These are phyloP conservation scores for Betula pendula DNA, from an alignment of 306 rosid genomes.

Conservation along the genomic window DNA sequence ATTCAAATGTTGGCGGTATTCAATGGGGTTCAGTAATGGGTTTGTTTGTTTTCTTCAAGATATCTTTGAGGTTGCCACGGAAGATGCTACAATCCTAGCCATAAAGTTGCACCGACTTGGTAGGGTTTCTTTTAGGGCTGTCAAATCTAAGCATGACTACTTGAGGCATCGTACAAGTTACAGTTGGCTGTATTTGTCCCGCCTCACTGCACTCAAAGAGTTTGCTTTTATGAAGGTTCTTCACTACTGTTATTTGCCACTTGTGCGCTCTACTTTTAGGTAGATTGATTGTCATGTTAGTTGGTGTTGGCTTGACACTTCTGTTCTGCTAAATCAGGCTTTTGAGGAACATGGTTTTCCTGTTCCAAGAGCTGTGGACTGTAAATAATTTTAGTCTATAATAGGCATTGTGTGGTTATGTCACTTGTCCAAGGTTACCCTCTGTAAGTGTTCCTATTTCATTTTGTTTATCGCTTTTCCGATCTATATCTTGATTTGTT, in stretches of 20 bases:
- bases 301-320: slow-evolving; percentile 15
- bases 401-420: slow-evolving; percentile 91
- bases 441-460: slow-evolving; percentile 59
- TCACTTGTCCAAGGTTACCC: slow-evolving; percentile 90
- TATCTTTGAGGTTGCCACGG: slow-evolving; percentile 88
- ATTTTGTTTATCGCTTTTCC: not conserved
- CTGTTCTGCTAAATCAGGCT: slow-evolving; percentile 54
- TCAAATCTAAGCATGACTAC: slow-evolving; percentile 94
- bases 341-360: slow-evolving; percentile 80
- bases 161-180: slow-evolving; percentile 80
- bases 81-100: slow-evolving; percentile 82
- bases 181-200: slow-evolving; percentile 90
- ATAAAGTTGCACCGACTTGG: slow-evolving; percentile 94
- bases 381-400: no score
- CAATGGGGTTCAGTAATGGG: not conserved
- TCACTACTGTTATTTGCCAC: not conserved
- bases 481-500: not conserved
- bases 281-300: slow-evolving; percentile 3
- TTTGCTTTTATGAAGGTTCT: slow-evolving; percentile 93
- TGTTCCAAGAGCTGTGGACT: slow-evolving; percentile 80
- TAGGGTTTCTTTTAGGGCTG: slow-evolving; percentile 88
- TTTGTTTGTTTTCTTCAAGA: slow-evolving; percentile 43
- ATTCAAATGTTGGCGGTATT: not conserved
- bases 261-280: slow-evolving; percentile 5
- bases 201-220: slow-evolving; percentile 92